Evolutionary conservation across 164 flowering plant species (phyloP).

Genomic region (Kalanchoe fedtschenkoi): DNA sequence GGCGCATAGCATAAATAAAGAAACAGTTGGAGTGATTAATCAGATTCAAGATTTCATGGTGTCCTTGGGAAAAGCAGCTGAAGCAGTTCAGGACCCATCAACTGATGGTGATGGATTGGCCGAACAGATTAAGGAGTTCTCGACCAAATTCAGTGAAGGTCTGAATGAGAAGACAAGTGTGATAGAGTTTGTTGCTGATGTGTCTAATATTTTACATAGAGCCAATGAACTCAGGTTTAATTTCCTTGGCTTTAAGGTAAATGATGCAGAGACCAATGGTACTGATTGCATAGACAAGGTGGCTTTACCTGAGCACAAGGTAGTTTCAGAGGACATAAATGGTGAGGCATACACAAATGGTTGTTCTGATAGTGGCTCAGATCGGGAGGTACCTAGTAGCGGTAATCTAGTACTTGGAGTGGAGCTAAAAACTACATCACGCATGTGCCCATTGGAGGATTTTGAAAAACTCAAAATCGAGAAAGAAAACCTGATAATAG

Average conservation of each 20-base stretch:
- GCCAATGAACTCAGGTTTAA: slow-evolving; percentile 45
- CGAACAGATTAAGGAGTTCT: slow-evolving; percentile 42
- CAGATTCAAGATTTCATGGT: slow-evolving; percentile 57
- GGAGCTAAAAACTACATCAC: slow-evolving; percentile 26
- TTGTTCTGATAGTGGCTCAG: slow-evolving; percentile 33
- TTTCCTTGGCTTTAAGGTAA: slow-evolving; percentile 39
- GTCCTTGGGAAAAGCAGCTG: slow-evolving; percentile 57
- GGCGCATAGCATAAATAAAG: slow-evolving; percentile 15
- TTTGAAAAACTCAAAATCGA: slow-evolving; percentile 54
- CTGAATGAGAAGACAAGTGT: slow-evolving; percentile 25
- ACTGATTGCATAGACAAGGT: slow-evolving; percentile 85
- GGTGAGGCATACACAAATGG: slow-evolving; percentile 44
- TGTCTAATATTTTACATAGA: slow-evolving; percentile 53
- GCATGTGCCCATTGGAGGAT: slow-evolving; percentile 45
- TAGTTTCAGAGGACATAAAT: slow-evolving; percentile 25
- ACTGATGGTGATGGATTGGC: slow-evolving; percentile 29
- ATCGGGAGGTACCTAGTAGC: slow-evolving; percentile 57
- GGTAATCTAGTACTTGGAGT: slow-evolving; percentile 36
- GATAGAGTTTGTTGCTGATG: slow-evolving; percentile 47
- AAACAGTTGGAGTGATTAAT: slow-evolving; percentile 43
- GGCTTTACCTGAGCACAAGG: slow-evolving; percentile 63
- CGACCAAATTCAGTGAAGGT: slow-evolving; percentile 34
- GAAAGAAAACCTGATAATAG: slow-evolving; percentile 36
- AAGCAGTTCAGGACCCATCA: slow-evolving; percentile 26
- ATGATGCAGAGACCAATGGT: slow-evolving; percentile 41